Conservation (phyloP, 352 stramenopile species). For the Peronosclerospora sorghi region DNA sequence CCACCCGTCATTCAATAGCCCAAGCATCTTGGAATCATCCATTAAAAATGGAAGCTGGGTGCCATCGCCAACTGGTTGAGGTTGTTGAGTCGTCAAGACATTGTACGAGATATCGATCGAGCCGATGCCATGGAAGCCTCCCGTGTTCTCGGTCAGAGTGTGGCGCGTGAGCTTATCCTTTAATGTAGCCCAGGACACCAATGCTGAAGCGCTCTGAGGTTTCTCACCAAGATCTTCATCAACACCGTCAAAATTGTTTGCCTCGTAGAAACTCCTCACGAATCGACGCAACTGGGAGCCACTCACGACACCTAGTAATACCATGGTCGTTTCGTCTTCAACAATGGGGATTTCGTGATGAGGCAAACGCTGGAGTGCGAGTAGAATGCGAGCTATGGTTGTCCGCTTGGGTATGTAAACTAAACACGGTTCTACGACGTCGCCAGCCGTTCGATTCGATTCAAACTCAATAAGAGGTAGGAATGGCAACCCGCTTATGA, state of each 20-base stretch:
- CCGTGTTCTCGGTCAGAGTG: slow-evolving; percentile 16
- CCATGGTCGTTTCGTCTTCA: slow-evolving; percentile 51
- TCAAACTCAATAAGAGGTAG: slow-evolving; percentile 77
- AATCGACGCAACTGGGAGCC: slow-evolving; percentile 47
- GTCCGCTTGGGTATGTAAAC: slow-evolving; percentile 70
- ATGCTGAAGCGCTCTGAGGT: slow-evolving; percentile 16
- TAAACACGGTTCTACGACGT: slow-evolving; percentile 61
- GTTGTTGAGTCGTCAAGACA: slow-evolving; percentile 26
- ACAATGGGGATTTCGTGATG: slow-evolving; percentile 69
- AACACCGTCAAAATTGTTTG: slow-evolving; percentile 32
- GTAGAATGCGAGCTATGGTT: slow-evolving; percentile 49
- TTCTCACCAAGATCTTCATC: slow-evolving; percentile 69
- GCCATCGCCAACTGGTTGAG: slow-evolving; percentile 5
- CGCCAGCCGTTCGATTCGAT: slow-evolving; percentile 30
- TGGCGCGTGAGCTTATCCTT: slow-evolving; percentile 46
- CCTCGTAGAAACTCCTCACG: slow-evolving; percentile 51
- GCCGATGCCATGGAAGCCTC: slow-evolving; percentile 51
- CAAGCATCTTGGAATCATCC: slow-evolving; percentile 74
- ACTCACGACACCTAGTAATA: slow-evolving; percentile 56
- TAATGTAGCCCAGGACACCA: slow-evolving; percentile 52
- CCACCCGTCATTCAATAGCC: slow-evolving; percentile 66
- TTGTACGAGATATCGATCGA: slow-evolving; percentile 68
- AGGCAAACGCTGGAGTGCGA: slow-evolving; percentile 61
- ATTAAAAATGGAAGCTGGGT: slow-evolving; percentile 59
- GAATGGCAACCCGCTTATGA: slow-evolving; percentile 69